These are phyloP conservation scores for Jasminum sambac DNA, from an alignment of 257 asterid genomes.

Conservation along the genomic window DNA sequence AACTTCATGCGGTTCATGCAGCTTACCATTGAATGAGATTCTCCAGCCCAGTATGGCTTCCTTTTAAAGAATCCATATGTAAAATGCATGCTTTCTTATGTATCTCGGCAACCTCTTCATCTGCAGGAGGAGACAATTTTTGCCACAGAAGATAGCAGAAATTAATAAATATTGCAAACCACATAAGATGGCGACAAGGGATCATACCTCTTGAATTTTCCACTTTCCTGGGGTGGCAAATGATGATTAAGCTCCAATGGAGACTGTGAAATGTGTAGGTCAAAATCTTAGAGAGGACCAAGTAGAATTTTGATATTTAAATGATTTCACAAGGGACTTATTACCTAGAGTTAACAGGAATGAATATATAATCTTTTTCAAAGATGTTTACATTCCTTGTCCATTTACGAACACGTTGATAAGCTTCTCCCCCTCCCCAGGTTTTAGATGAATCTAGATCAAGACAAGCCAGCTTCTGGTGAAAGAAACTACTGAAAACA, in stretches of 20 bases:
- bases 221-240: conserved; percentile 89
- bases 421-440: conserved; percentile 58
- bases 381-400: conserved; percentile 74
- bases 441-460: conserved; percentile 43
- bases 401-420: conserved; percentile 82
- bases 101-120: conserved; percentile 38
- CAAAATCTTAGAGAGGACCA: conserved; percentile 28
- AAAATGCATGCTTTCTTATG: conserved; percentile 66
- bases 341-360: conserved; percentile 94
- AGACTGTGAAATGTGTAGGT: conserved; percentile 47
- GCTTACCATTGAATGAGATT: conserved; percentile 62
- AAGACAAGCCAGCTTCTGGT: conserved; percentile 69
- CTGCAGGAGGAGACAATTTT: conserved; percentile 47
- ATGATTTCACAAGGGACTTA: conserved; percentile 25
- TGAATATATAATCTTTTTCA: conserved; percentile 71
- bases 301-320: conserved; percentile 15
- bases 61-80: conserved; percentile 88
- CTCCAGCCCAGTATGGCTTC: conserved; percentile 71
- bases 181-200: conserved; percentile 14
- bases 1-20: no score
- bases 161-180: conserved; percentile 13
- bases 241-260: conserved; percentile 95
- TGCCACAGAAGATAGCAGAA: conserved; percentile 20
- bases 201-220: conserved; percentile 51
- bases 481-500: conserved; percentile 91